Conservation (phyloP, 305 asterid species). For the Solanum hybrid region DNA sequence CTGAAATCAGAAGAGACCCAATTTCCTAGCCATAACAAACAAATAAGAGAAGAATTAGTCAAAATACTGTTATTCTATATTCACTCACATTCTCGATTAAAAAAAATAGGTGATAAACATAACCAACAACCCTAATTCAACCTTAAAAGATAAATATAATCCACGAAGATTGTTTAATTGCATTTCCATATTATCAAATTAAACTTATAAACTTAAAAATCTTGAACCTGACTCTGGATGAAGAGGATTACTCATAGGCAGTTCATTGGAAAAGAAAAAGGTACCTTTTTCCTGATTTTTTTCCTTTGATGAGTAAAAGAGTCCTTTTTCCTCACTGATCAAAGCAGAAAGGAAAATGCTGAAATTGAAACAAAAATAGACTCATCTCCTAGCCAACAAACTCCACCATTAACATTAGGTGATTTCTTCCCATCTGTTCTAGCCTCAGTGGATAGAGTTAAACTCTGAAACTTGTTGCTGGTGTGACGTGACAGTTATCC, state of each 20-base stretch:
- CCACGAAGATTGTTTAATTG: not conserved
- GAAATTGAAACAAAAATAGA: not conserved
- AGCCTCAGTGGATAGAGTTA: not conserved
- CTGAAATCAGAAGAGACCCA: not conserved
- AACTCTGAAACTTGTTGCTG: not conserved
- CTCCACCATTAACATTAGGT: not conserved
- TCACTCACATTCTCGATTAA: not conserved
- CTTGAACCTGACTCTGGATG: not conserved
- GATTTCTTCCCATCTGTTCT: not conserved
- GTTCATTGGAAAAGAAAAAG: not conserved
- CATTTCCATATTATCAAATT: not conserved
- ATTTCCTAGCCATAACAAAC: not conserved
- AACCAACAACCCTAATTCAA: not conserved
- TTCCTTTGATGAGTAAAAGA: not conserved
- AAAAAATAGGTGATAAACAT: not conserved
- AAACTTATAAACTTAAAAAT: not conserved
- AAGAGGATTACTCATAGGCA: not conserved
- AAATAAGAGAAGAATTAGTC: not conserved
- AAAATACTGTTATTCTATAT: not conserved
- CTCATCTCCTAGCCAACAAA: not conserved
- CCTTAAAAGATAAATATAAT: not conserved
- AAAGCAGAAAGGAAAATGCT: not conserved
- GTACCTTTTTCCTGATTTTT: not conserved
- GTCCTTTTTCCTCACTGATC: not conserved
- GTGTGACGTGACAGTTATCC: not conserved